Evolutionary conservation across 177 flowering plant species (phyloP).

Genomic region (Vitis hybrid): DNA sequence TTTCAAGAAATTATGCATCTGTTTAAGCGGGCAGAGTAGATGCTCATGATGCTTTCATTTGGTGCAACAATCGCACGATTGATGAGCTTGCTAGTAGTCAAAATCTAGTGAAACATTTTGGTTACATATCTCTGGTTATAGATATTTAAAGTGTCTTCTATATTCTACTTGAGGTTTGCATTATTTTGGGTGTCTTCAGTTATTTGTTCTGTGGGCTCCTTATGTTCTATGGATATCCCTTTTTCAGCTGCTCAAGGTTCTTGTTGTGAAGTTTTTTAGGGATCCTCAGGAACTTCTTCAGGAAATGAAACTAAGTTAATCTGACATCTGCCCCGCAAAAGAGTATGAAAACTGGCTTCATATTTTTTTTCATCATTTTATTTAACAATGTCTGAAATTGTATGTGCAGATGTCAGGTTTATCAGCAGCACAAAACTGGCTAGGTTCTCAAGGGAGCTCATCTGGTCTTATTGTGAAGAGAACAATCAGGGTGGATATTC

Average conservation of each 20-base stretch:
- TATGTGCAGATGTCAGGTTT: constrained; percentile 40
- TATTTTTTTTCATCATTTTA: neutral
- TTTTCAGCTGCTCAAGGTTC: constrained; percentile 6
- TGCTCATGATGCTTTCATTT: neutral
- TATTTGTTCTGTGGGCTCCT: neutral
- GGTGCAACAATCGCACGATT: neutral
- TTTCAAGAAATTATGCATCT: neutral
- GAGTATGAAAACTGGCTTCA: neutral
- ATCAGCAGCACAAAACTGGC: constrained; percentile 76
- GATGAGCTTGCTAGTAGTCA: neutral
- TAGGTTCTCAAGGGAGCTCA: constrained; percentile 77
- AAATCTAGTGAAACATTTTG: neutral
- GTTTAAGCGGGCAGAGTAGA: neutral
- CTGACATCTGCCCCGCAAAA: neutral
- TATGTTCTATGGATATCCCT: neutral
- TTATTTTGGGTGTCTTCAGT: neutral
- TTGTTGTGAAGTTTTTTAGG: neutral
- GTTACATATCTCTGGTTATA: neutral
- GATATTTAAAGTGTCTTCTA: neutral
- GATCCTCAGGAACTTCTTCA: neutral
- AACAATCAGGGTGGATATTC: constrained; percentile 90
- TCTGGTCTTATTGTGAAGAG: constrained; percentile 86
- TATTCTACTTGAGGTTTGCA: neutral
- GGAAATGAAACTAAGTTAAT: neutral
- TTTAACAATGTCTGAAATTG: constrained; percentile 7